Base-by-base conservation (phyloP, 805 yeast species). In the Wickerhamomyces chambardii region DNA sequence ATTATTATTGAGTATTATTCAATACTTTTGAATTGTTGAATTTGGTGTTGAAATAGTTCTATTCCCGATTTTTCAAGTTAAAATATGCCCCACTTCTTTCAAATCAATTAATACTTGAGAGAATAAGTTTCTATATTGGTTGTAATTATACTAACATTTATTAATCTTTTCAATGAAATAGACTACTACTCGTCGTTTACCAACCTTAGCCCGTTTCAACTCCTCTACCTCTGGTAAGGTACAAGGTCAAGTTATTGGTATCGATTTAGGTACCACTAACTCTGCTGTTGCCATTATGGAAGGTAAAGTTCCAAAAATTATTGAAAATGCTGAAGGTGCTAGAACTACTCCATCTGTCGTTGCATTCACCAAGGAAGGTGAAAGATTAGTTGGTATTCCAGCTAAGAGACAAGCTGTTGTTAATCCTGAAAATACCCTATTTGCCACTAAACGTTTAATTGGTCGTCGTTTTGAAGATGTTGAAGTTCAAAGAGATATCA, bases 241-340 rank as follows among this genome's bases (percentile, higher is more conserved):
- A 44, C 58, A 53, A 47, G 58, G 58, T 34, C 55, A 49, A 46
- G 86, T 81, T 14, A 75, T 81, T 37, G 95, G 95, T 50, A 83
- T 84, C 45, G 95, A 84, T 58, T 63, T 84, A 45, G 95, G 95
- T 38, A 84, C 95, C 35, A 84, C 95, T 35, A 84, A 84, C 63
- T 82, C 90, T 36, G 94, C 92, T n/a, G 90, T 83, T 32, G 92
- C 94, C 37, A 34, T 51, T 33, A 51, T 51, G 56, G 56, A 51
- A 40, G 56, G 56, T 48, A 51, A 51, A 29, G 63, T 80, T 34
- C 78, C 80, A 59, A 75, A 75, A 51, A 80, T 83, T 40, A 69
- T 83, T 39, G 90, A 84, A 60, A 80, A 82, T 54, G 81, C 79
- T 45, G 85, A 83, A 61, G 92, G 92, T 40, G 74, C 77, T 38